These are phyloP conservation scores for Plectosphaerella sp. DNA, from an alignment of 2,329 filamentous ascomycete genomes.

Conservation along the genomic window DNA sequence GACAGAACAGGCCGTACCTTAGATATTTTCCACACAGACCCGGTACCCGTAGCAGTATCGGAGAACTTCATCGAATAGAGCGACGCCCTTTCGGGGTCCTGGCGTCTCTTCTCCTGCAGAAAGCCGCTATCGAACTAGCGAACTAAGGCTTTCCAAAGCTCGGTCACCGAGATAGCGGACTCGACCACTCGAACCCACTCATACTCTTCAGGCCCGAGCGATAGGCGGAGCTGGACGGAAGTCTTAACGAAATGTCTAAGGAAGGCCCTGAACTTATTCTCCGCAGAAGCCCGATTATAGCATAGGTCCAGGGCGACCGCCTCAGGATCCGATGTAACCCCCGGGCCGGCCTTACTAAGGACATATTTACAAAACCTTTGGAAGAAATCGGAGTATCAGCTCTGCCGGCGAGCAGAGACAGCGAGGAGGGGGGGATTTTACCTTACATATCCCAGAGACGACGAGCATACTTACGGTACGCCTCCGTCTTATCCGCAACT, in stretches of 20 bases:
- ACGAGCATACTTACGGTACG: neutral
- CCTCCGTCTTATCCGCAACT: neutral
- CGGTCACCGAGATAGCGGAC: neutral
- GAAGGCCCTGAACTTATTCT: conserved; percentile 1
- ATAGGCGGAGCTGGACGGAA: neutral
- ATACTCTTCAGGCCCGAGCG: neutral
- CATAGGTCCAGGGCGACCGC: neutral
- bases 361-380: neutral
- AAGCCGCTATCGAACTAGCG: neutral
- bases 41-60: neutral
- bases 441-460: neutral
- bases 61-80: neutral
- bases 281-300: neutral
- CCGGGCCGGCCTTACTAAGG: neutral
- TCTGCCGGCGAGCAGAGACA: neutral
- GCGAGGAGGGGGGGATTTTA: neutral
- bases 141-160: neutral
- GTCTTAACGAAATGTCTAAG: neutral
- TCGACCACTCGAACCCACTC: neutral
- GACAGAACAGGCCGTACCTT: neutral
- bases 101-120: neutral
- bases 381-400: neutral
- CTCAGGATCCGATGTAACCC: neutral
- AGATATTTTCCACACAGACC: neutral
- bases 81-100: neutral